Base-by-base conservation (phyloP, 2,329 filamentous ascomycete species). In the Diaporthe citriasiana region DNA sequence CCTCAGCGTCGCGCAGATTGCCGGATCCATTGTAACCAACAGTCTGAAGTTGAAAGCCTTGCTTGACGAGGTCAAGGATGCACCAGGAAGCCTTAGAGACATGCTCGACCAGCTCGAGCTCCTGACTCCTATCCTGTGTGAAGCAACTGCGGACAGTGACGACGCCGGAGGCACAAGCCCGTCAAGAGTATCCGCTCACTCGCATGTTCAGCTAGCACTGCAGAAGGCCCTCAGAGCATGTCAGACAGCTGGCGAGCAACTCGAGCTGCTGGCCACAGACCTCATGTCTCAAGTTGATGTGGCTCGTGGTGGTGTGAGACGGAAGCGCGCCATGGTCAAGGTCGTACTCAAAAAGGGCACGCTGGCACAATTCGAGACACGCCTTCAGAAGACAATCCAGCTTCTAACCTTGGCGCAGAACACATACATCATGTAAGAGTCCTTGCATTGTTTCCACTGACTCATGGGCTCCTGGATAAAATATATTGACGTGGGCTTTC, bases 381-480 rank as follows among this genome's bases (percentile, higher is more conserved):
- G 9, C 25, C 57, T 63, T 45, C 57, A 63, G 17, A 22, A 17
- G 1, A 30, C 57, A 1, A 30, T 63, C 17, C 57, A 45, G 25
- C 38, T 63, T 22, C 45, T 63, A 17, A 45, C 1, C 0, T 22
- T 63, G 8, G 57, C 25, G 9, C 57, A 63, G 38, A 13, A 22
- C 6, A 8, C 15, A 3, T 63, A 63, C 25, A 22, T 30, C 1
- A 13, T 63, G 57, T 63, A 8, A 63, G 57, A 19, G 15, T 15
- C 35, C 7, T 3, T 7, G 9, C 17, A 3, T 0, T 40, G 0
- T 7, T 1, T 5, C 13, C 38, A 10, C 1, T 13, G 12, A 7
- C 1, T 25, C 1, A 59, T 12, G 25, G 30, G 19, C 33, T 30
- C 0, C 15, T 5, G 7, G 13, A 22, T 3, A 3, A 35, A 1